Evolutionary conservation across 805 yeast genomes (phyloP), one percentile per base, ranked within the genome.

Genomic region (Pichia ethanolica): DNA sequence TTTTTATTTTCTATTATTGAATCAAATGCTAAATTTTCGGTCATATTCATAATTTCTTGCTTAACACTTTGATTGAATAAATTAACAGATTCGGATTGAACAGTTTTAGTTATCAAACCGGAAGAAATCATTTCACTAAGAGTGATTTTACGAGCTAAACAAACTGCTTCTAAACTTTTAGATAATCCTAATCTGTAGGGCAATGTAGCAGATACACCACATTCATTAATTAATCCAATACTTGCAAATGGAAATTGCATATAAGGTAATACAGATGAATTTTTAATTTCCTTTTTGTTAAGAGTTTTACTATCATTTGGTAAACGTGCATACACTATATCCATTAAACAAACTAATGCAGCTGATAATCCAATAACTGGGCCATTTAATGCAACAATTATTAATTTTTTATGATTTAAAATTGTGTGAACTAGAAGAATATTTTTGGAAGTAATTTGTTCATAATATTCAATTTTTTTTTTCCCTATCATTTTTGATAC

Each of bases 281-380:
- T 30, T 7, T 30, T 30, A 30, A 1, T 30, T 7, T 30, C 9
- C 7, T 30, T 9, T 7, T 30, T 3, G 9, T 30, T 9, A 3
- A 12, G 28, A 8, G 38, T 45, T 4, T 40, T 33, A 10, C 11
- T 14, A 32, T 46, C 42, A 9, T 41, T 14, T 28, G 44, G 43
- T 20, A 33, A 36, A 3, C 53, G 27, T 12, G 83, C 82, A 61
- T 86, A 88, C 9, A 89, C 73, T 51, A 89, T 72, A 66, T 89
- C 97, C 65, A 86, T 80, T 47, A 85, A 68, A n/a, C 83, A 77
- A 11, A 87, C 82, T 46, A 89, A 64, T 0, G 89, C 89, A 3
- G 90, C 80, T 34, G 82, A 71, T 51, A 89, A 73, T 0, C 97
- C 97, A 51, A 89, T 76, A 5, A 81, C 95, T 0, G 97, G 96